Base-by-base conservation (phyloP, 768 basidiomycete species). In the Phanerodontia chrysosporium region DNA sequence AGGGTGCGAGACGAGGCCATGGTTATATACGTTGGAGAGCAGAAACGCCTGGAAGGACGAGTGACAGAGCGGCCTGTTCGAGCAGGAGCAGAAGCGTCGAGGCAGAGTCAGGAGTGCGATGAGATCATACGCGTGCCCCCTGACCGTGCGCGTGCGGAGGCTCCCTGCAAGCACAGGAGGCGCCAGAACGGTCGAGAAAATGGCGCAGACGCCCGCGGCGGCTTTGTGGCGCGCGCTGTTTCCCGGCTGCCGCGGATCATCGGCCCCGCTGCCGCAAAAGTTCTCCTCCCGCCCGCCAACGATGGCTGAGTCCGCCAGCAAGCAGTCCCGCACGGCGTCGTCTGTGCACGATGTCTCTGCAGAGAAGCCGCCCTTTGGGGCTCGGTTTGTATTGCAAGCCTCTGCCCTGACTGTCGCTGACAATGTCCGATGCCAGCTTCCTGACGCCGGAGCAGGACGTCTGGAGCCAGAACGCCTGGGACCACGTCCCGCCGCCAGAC, bases 381-480 rank as follows among this genome's bases (percentile, higher is more conserved):
- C 62, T 7, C 45, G 62, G 62, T 63, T 45, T 16, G n/a, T 12
- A 22, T 9, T 9, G 12, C n/a, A n/a, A n/a, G 3, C 1, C 35
- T 25, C 21, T 36, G 18, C 18, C 27, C 24, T 21, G 3, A 39
- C 36, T 29, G 21, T 39, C 12, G n/a, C 25, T n/a, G 10, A 27
- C 7, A 42, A 44, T n/a, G 12, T 46, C 22, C 22, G 3, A 22
- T 28, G 28, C 32, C 42, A 90, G 90, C 70, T 90, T 89, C 68
- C 78, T 92, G 39, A 86, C 80, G 46, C 76, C 85, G 25, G 81
- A 86, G 42, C 69, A 76, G n/a, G 83, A 91, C 63, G 87, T 92
- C 2, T 95, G 91, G 89, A 78, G 80, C 25, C 87, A 92, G 61
- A 94, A 94, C 66, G 92, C 92, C 1, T 95, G 92, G 95, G 91